Evolutionary conservation across 176 grass and related monocot genomes (phyloP).

Genomic region (Saccharum officinarum): DNA sequence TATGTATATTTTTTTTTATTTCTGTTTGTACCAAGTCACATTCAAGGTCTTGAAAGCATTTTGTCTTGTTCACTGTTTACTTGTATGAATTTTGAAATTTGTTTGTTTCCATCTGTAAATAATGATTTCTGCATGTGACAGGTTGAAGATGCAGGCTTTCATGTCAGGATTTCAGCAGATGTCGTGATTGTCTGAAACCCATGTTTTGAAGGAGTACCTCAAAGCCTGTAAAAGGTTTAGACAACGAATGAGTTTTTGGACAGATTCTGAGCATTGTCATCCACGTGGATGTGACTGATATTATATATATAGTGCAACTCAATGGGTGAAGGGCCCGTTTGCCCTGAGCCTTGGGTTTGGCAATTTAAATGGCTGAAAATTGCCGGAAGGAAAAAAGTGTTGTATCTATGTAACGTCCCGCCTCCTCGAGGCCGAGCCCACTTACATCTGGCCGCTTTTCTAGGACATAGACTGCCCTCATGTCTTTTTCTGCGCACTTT

Average conservation of each 20-base stretch:
- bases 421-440: too few relatives aligned
- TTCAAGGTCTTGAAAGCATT: conserved; percentile 1
- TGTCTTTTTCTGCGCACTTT: too few relatives aligned
- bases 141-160: conserved; percentile 16
- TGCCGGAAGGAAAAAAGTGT: background rate
- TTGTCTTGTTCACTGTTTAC: background rate
- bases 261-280: background rate
- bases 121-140: conserved; percentile 2
- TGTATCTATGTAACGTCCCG: too few relatives aligned
- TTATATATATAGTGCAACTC: background rate
- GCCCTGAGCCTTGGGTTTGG: background rate
- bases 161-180: conserved; percentile 54
- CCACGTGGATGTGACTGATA: background rate
- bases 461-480: too few relatives aligned
- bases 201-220: conserved; percentile 60
- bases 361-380: background rate
- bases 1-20: background rate
- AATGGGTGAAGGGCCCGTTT: background rate
- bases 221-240: conserved; percentile 39
- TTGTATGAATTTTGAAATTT: background rate
- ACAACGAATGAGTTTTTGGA: background rate
- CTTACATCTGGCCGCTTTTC: too few relatives aligned
- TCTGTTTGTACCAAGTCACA: background rate
- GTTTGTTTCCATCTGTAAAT: background rate
- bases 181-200: conserved; percentile 62